Evolutionary conservation across 371 early-diverging fungal genomes (phyloP), one percentile per base, ranked within the genome.

Genomic region (Mucor saturninus): DNA sequence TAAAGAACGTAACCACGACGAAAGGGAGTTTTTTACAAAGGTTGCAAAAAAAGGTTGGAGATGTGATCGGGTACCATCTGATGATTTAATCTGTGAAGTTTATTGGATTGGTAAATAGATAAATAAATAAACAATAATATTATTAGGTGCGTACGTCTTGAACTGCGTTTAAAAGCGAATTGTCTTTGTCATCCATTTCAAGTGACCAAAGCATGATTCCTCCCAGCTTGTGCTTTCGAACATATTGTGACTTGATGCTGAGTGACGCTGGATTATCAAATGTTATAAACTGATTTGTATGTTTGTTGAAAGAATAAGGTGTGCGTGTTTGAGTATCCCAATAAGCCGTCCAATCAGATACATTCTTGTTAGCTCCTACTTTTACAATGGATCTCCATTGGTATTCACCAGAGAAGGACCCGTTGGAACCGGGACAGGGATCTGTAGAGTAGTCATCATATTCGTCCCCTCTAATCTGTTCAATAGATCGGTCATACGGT

Each of bases 151-250:
- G 61, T 21, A 66, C 56, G 13, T 26, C 54, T 56, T 66, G 66
- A 7, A 66, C 11, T 29, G 67, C 61, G 28, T 56, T 48, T 30
- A 67, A 57, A 14, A 67, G 58, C 4, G 67, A 61, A 35, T 61
- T 49, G 1, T 32, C 14, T 13, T 40, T 5, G 52, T 67, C 67
- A 53, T 67, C 72, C 74, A 73, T 73, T 35, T 73, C 74, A 31
- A 73, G 61, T 8, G 69, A 84, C 74, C 86, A 87, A 7, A 86
- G 68, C 73, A 83, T 76, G 35, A 85, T 71, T 10, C 86, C 88
- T 15, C 73, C 79, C 29, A 87, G 65, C 7, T 69, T 60, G 8
- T 77, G 68, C 13, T 71, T 59, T 30, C 64, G 59, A 1, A 67
- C 85, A 64, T 72, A 84, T 11, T 72, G 52, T 15, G 78, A 69